Evolutionary conservation across 306 rosid species (phyloP).

Genomic region (Begonia fuchsioides): DNA sequence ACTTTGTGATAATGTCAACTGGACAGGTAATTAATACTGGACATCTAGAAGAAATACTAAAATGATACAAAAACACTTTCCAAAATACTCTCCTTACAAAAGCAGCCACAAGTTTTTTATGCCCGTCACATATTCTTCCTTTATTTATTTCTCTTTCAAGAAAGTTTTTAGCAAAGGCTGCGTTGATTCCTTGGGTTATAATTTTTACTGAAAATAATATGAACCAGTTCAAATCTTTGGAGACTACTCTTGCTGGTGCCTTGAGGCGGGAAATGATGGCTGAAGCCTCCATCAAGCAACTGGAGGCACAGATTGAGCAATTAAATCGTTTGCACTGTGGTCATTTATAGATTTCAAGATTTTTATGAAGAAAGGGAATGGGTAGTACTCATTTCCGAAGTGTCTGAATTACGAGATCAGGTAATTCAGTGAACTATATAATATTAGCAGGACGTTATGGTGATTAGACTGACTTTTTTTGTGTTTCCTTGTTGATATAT

Average conservation of each 20-base stretch:
- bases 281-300: slow-evolving; percentile 62
- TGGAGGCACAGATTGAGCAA: slow-evolving; percentile 84
- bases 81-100: too few species aligned
- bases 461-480: neutral
- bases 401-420: slow-evolving; percentile 67
- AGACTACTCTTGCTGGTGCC: too few species aligned
- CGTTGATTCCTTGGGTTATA: neutral
- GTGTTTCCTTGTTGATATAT: slow-evolving; percentile 1
- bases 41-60: too few species aligned
- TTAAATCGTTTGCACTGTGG: slow-evolving; percentile 23
- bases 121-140: too few species aligned
- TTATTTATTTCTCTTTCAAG: too few species aligned
- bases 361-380: slow-evolving; percentile 93
- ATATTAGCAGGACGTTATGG: too few species aligned
- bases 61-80: too few species aligned
- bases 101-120: too few species aligned
- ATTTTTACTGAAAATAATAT: slow-evolving; percentile 12
- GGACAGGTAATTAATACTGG: slow-evolving; percentile 43
- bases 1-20: slow-evolving; percentile 50
- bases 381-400: slow-evolving; percentile 55
- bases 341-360: slow-evolving; percentile 65
- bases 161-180: too few species aligned
- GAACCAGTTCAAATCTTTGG: too few species aligned
- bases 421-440: slow-evolving; percentile 9
- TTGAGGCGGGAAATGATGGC: too few species aligned